Evolutionary conservation across 805 yeast species (phyloP).

Genomic region (Cyberlindnera veronae): DNA sequence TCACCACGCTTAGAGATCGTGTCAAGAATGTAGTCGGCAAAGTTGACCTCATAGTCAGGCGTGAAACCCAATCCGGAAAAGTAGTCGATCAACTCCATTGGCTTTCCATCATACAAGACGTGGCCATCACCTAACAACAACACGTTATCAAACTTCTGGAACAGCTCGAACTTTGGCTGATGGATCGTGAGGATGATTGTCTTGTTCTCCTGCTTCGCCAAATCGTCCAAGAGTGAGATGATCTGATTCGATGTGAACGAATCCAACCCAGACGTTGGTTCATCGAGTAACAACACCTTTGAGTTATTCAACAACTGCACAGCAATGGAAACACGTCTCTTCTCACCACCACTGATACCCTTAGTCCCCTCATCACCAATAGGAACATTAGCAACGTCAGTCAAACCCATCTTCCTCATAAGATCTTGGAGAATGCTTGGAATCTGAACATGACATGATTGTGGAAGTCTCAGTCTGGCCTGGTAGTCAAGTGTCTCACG

Average conservation of each 20-base stretch:
- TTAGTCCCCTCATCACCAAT: slow-evolving; percentile 58
- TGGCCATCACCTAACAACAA: slow-evolving; percentile 40
- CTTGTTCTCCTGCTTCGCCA: slow-evolving; percentile 53
- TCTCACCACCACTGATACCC: slow-evolving; percentile 78
- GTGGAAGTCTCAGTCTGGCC: slow-evolving; percentile 62
- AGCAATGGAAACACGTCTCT: slow-evolving; percentile 79
- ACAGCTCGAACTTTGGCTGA: slow-evolving; percentile 73
- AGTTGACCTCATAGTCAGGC: slow-evolving; percentile 54
- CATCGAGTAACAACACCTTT: slow-evolving; percentile 64
- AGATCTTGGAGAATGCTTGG: slow-evolving; percentile 46
- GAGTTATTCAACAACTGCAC: slow-evolving; percentile 73
- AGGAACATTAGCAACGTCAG: slow-evolving; percentile 19
- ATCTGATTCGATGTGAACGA: slow-evolving; percentile 73
- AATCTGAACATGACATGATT: slow-evolving; percentile 40
- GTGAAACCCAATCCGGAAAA: slow-evolving; percentile 30
- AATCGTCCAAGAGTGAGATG: slow-evolving; percentile 50
- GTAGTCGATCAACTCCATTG: slow-evolving; percentile 42
- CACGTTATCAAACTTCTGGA: slow-evolving; percentile 69
- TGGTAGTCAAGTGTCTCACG: slow-evolving; percentile 72
- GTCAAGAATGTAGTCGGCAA: slow-evolving; percentile 76
- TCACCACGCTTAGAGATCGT: slow-evolving; percentile 46
- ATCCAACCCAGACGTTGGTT: slow-evolving; percentile 88
- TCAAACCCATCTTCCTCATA: slow-evolving; percentile 56
- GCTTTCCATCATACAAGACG: slow-evolving; percentile 59
- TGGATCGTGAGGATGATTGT: slow-evolving; percentile 78